These are phyloP conservation scores for Apiospora arundinis DNA, from an alignment of 2,329 filamentous ascomycete genomes.

Conservation along the genomic window DNA sequence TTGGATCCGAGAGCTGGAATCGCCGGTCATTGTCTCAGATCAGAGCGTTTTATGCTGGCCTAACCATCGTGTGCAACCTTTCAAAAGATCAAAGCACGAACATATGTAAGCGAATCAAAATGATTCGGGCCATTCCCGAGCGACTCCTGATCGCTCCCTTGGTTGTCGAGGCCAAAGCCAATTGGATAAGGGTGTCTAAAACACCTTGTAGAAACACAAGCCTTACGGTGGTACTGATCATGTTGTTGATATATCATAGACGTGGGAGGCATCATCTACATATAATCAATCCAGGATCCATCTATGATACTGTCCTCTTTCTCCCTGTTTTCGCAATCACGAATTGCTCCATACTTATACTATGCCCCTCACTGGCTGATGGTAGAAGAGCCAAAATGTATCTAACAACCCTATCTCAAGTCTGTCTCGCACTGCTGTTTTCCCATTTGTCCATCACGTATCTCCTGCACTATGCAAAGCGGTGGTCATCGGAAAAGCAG, in stretches of 20 bases:
- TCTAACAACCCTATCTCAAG: neutral
- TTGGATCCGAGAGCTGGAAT: neutral
- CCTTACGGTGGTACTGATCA: too few species aligned
- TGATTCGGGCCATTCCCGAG: neutral
- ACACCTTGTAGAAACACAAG: neutral
- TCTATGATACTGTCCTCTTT: neutral
- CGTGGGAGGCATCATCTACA: too few species aligned
- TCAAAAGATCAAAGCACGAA: neutral
- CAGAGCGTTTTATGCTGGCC: neutral
- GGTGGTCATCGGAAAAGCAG: neutral
- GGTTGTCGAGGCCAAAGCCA: neutral
- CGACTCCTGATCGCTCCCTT: neutral
- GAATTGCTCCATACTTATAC: neutral
- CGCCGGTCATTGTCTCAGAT: neutral
- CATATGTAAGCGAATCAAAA: neutral
- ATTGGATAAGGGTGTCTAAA: neutral
- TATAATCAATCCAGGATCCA: neutral
- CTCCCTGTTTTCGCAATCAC: neutral
- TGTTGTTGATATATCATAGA: too few species aligned
- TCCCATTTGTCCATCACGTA: constrained; percentile 1
- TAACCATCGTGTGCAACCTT: neutral
- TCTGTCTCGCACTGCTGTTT: neutral
- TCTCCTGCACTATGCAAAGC: neutral
- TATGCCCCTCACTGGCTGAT: neutral
- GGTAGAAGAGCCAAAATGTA: neutral